Conservation (phyloP, 192 early-diverging fungal species). For the Entomortierella lignicola region DNA sequence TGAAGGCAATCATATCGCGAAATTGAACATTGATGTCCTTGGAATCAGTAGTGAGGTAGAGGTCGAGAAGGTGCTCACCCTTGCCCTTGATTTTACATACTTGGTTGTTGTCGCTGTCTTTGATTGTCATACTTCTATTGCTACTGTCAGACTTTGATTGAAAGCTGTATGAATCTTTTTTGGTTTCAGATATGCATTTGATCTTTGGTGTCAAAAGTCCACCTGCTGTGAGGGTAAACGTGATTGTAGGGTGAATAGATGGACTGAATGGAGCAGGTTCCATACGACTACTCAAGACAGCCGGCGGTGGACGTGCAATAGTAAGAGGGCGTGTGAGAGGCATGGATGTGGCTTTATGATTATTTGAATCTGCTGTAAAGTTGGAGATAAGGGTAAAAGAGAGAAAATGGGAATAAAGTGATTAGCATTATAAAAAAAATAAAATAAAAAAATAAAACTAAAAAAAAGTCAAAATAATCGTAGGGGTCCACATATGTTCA, state of each 20-base stretch:
- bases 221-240: slow-evolving; percentile 39
- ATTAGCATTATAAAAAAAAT: too few relatives aligned
- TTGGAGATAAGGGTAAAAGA: too few relatives aligned
- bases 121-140: slow-evolving; percentile 40
- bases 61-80: slow-evolving; percentile 49
- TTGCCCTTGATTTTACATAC: slow-evolving; percentile 52
- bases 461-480: too few relatives aligned
- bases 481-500: too few relatives aligned
- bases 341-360: slow-evolving; percentile 14
- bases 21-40: slow-evolving; percentile 54
- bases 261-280: slow-evolving; percentile 36
- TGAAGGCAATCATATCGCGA: slow-evolving; percentile 52
- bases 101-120: slow-evolving; percentile 32
- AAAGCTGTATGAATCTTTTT: slow-evolving; percentile 47
- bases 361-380: too few relatives aligned
- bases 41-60: slow-evolving; percentile 45
- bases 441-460: too few relatives aligned
- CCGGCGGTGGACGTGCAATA: slow-evolving; percentile 38
- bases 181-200: slow-evolving; percentile 44
- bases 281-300: slow-evolving; percentile 31
- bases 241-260: slow-evolving; percentile 34
- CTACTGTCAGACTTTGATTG: slow-evolving; percentile 38
- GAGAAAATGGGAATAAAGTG: slow-evolving; percentile 6
- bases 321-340: too few relatives aligned
- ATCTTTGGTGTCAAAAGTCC: slow-evolving; percentile 41